These are phyloP conservation scores for Trichoderma endophyticum DNA, from an alignment of 2,329 filamentous ascomycete genomes.

Conservation along the genomic window DNA sequence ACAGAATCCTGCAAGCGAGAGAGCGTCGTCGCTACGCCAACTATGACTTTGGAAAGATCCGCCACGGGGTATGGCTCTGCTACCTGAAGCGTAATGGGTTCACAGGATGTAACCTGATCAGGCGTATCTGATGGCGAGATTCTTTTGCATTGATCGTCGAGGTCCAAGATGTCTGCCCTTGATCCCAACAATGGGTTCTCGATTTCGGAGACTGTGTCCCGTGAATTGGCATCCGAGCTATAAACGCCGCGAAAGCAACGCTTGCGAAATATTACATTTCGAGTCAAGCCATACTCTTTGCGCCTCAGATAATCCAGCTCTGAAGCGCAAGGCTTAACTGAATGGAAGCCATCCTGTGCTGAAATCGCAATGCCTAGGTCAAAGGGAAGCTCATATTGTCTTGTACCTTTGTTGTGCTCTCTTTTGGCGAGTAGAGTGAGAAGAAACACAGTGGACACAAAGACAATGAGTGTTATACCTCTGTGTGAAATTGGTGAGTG, in stretches of 20 bases:
- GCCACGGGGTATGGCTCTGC: slow-evolving; percentile 41
- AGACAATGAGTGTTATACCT: background rate
- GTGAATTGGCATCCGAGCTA: slow-evolving; percentile 31
- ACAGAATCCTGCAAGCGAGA: slow-evolving; percentile 50
- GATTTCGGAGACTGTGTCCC: slow-evolving; percentile 38
- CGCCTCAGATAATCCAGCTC: slow-evolving; percentile 32
- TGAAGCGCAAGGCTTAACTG: slow-evolving; percentile 23
- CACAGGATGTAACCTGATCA: slow-evolving; percentile 26
- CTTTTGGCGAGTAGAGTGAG: background rate
- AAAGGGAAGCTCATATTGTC: slow-evolving; percentile 15
- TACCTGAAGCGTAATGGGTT: slow-evolving; percentile 47
- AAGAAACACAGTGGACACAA: background rate
- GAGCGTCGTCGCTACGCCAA: slow-evolving; percentile 55
- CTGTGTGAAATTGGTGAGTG: slow-evolving; percentile 1
- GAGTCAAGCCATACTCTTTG: slow-evolving; percentile 35
- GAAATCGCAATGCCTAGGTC: slow-evolving; percentile 4
- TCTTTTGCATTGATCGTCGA: slow-evolving; percentile 28
- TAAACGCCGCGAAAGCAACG: slow-evolving; percentile 42
- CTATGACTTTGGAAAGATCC: slow-evolving; percentile 51
- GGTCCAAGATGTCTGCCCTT: slow-evolving; percentile 29
- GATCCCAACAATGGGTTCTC: slow-evolving; percentile 36
- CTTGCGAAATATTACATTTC: slow-evolving; percentile 43
- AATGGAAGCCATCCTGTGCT: background rate
- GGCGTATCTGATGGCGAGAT: background rate
- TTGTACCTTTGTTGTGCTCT: background rate